phyloP scores from a whole-genome alignment of 768 basidiomycete genomes.

The Pleurotus djamor region DNA sequence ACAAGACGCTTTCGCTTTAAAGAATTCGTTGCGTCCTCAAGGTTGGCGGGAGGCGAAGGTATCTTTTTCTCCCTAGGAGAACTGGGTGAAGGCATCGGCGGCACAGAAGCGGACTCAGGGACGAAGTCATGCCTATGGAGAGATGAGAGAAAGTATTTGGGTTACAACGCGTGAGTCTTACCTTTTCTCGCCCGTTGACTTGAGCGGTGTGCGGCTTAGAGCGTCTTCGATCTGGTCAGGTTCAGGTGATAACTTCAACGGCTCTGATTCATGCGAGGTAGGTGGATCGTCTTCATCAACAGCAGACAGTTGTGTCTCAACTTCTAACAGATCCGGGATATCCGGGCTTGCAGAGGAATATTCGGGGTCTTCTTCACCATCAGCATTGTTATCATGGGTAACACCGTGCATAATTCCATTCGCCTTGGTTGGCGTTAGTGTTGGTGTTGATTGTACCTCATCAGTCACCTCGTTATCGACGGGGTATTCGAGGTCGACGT shows the following conservation, averaged over 20 bases:
- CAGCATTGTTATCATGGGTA: constrained; percentile 28
- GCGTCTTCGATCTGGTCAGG: too few species aligned
- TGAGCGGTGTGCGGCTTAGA: too few species aligned
- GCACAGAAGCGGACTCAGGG: background rate
- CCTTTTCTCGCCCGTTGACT: too few species aligned
- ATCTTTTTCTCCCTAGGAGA: background rate
- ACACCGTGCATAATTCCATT: background rate
- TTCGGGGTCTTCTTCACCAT: constrained; percentile 33
- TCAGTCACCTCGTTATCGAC: too few species aligned
- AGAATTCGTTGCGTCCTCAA: background rate
- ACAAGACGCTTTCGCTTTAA: background rate
- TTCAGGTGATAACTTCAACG: background rate
- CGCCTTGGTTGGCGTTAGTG: background rate
- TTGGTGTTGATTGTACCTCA: too few species aligned
- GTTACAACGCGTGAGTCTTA: too few species aligned
- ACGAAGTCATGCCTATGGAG: too few species aligned
- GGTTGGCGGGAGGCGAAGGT: background rate
- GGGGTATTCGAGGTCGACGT: too few species aligned
- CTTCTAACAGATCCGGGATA: background rate
- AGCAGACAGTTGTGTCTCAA: background rate
- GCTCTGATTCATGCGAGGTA: background rate
- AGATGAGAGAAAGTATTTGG: too few species aligned
- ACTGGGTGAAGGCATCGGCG: background rate
- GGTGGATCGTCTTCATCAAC: background rate
- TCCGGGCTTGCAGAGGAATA: constrained; percentile 12